Percentiles rank a stretch among this genome's conserved stretches.
phyloP scores from a whole-genome alignment of 805 yeast genomes.

The Ogataea pilisensis region DNA sequence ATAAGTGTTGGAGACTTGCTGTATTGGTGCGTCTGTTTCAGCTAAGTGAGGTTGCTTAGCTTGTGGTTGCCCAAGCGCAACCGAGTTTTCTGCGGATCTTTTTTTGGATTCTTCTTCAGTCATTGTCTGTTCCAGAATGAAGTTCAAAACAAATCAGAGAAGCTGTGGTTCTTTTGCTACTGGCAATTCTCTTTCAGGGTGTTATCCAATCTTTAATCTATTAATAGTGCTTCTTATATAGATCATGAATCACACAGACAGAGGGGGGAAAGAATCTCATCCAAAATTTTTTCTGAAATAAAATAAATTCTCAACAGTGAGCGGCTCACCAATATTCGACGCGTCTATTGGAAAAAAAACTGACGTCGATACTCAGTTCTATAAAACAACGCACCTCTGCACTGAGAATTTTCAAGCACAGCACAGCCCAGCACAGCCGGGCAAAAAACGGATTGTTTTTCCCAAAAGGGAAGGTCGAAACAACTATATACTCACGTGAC shows the following conservation, averaged over 20 bases:
- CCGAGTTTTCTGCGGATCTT: conserved; percentile 12
- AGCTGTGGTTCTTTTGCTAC: too few species aligned
- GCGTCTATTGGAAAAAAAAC: too few species aligned
- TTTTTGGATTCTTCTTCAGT: conserved; percentile 4
- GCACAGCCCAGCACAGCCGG: not conserved
- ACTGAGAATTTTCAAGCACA: not conserved
- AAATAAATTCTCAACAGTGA: too few species aligned
- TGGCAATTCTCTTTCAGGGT: too few species aligned
- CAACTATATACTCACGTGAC: conserved; percentile 1
- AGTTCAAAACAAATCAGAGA: too few species aligned
- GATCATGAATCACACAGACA: not conserved
- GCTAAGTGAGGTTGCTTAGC: conserved; percentile 1
- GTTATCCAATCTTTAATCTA: too few species aligned
- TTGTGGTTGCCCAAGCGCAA: conserved; percentile 1
- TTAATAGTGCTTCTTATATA: too few species aligned
- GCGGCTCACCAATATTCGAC: too few species aligned
- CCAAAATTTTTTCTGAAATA: not conserved
- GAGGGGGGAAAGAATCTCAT: not conserved
- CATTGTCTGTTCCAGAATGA: not conserved
- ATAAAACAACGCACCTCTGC: too few species aligned
- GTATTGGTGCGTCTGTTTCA: too few species aligned
- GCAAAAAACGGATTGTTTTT: conserved; percentile 6
- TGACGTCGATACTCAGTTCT: too few species aligned
- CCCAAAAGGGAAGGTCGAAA: conserved; percentile 17
- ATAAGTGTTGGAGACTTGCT: too few species aligned